These are phyloP conservation scores for Rubia yunnanensis DNA, from an alignment of 257 asterid genomes.

Conservation along the genomic window DNA sequence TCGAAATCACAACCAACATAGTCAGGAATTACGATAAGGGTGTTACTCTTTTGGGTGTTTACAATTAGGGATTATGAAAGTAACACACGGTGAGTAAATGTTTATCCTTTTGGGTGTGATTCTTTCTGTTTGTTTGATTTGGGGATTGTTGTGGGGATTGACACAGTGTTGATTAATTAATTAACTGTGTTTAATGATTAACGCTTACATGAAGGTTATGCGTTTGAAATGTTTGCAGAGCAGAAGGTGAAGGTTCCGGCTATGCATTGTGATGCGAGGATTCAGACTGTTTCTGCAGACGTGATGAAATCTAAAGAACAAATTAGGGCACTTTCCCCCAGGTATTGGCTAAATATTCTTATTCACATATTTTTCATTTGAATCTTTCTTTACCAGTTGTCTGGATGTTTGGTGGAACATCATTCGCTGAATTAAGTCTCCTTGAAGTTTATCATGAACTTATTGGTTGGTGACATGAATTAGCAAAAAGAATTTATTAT, in stretches of 20 bases:
- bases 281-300: slow-evolving; percentile 68
- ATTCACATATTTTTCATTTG: neutral
- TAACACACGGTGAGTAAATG: no score
- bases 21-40: no score
- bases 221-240: slow-evolving; percentile 33
- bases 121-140: no score
- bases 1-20: no score
- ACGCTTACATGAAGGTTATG: neutral
- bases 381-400: neutral
- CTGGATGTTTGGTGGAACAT: neutral
- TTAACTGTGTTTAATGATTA: no score
- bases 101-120: no score
- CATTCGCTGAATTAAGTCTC: neutral
- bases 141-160: slow-evolving; percentile 82
- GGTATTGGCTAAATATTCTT: slow-evolving; percentile 26
- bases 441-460: neutral
- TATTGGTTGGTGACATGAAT: neutral
- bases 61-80: no score
- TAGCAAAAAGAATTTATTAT: neutral
- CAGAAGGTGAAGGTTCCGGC: slow-evolving; percentile 94
- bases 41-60: no score
- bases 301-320: slow-evolving; percentile 50
- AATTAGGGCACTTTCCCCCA: slow-evolving; percentile 62
- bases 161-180: slow-evolving; percentile 45
- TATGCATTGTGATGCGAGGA: slow-evolving; percentile 70